These are phyloP conservation scores for Thalassiosira profunda DNA, from an alignment of 108 stramenopile genomes.

Conservation along the genomic window DNA sequence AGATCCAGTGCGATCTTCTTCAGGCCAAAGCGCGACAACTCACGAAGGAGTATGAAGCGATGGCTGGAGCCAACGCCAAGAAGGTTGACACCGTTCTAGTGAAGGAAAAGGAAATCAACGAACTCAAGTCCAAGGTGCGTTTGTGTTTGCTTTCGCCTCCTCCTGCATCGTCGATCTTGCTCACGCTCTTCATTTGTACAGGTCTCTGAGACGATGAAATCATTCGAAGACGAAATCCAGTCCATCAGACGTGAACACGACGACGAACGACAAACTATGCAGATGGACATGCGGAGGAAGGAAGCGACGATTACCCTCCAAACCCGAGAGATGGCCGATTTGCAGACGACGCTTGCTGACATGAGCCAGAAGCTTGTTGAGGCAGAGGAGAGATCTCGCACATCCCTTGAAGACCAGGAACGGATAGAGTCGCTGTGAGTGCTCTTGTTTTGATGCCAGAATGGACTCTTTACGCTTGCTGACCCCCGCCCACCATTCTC, in stretches of 20 bases:
- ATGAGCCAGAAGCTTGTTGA: slow-evolving; percentile 1
- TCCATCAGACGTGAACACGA: slow-evolving; percentile 9
- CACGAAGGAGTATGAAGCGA: slow-evolving; percentile 18
- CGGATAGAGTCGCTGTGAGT: slow-evolving; percentile 42
- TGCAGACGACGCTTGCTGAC: slow-evolving; percentile 8
- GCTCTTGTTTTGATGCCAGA: no score
- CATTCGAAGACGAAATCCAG: slow-evolving; percentile 16
- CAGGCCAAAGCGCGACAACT: slow-evolving; percentile 9
- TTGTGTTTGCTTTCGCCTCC: not conserved
- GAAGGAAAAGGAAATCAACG: slow-evolving; percentile 14
- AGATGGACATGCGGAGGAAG: slow-evolving; percentile 18
- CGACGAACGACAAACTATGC: slow-evolving; percentile 17
- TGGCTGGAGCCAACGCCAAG: not conserved
- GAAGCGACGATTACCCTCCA: slow-evolving; percentile 16
- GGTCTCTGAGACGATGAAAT: slow-evolving; percentile 5
- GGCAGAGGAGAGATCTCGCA: slow-evolving; percentile 16
- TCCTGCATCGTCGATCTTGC: no score
- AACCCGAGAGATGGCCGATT: no score
- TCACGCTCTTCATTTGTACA: no score
- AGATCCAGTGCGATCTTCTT: slow-evolving; percentile 1
- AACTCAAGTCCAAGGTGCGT: slow-evolving; percentile 1
- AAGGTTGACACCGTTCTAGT: slow-evolving; percentile 3
- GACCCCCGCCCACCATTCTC: no score
- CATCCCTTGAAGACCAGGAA: slow-evolving; percentile 5
- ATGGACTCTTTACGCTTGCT: no score